Evolutionary conservation across 2,329 filamentous ascomycete genomes (phyloP), one percentile per base, ranked within the genome.

Genomic region (Pleomassaria siparia): DNA sequence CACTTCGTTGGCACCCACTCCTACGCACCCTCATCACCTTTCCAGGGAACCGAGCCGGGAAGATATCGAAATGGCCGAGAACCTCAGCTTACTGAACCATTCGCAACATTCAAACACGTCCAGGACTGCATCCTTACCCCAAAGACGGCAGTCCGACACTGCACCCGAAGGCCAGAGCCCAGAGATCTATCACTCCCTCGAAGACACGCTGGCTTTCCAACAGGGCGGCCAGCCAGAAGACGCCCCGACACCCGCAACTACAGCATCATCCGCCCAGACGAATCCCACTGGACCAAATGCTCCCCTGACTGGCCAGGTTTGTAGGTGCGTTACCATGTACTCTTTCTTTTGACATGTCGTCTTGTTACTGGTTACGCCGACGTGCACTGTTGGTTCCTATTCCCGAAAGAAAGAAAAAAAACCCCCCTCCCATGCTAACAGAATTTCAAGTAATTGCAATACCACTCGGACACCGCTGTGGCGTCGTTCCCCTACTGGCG

Each of bases 391-490:
- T n/a, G n/a, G n/a, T n/a, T n/a, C n/a, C n/a, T n/a, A n/a, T n/a
- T n/a, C n/a, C n/a, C n/a, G n/a, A n/a, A n/a, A n/a, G n/a, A n/a
- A n/a, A n/a, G n/a, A n/a, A n/a, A n/a, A n/a, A n/a, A n/a, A n/a
- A n/a, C n/a, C n/a, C 13, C 8, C 39, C 25, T 12, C 25, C 25
- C 22, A 40, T 16, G 18, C 43, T 40, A 28, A 46, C 33, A 15
- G n/a, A 28, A 12, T 6, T 20, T 20, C 44, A 56, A 99, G 94
- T 69, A 99, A 99, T 72, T 99, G 94, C 69, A 87, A 87, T 48
- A 97, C 94, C 13, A 96, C 91, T 43, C 86, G 88, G 69, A 99
- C 94, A 39, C 94, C 94, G 20, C 75, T 99, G 29, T 99, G 94
- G 94, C 84, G 94, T 67, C 84, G 94, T 64, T 96, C 92, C 13